A percentile compares a stretch with the other conserved stretches of the same genome.
Evolutionary conservation across 2,329 filamentous ascomycete species (phyloP).

Genomic region (Cercospora sp.): DNA sequence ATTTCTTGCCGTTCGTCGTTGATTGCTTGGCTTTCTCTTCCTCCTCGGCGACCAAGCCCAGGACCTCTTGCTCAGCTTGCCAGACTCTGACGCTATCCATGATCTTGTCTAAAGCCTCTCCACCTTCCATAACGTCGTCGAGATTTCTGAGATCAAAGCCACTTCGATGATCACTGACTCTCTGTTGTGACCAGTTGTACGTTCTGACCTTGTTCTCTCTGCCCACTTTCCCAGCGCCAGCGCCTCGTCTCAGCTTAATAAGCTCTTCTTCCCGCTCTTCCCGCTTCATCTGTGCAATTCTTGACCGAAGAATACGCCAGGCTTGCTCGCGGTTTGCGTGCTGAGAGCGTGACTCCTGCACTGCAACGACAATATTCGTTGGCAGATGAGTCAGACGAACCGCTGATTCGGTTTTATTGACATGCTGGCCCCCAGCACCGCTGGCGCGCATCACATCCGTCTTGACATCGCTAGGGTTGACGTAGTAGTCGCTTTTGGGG

Average conservation of each 20-base stretch:
- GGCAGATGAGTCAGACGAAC: conserved; percentile 89
- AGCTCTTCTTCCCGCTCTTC: conserved; percentile 84
- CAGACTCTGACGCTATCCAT: conserved; percentile 77
- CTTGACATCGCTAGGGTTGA: conserved; percentile 78
- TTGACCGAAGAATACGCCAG: conserved; percentile 80
- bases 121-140: conserved; percentile 75
- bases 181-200: conserved; percentile 77
- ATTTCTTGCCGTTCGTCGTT: conserved; percentile 5
- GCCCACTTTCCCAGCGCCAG: conserved; percentile 76
- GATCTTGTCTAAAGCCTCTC: conserved; percentile 68
- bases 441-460: conserved; percentile 88
- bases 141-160: conserved; percentile 78
- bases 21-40: conserved; percentile 29
- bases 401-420: conserved; percentile 97
- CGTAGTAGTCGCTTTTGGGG: conserved; percentile 86
- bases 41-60: conserved; percentile 53
- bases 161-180: conserved; percentile 86
- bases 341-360: conserved; percentile 92
- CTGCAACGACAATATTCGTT: conserved; percentile 80
- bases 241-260: conserved; percentile 70
- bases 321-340: conserved; percentile 83
- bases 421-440: conserved; percentile 93
- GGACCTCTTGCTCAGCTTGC: conserved; percentile 73
- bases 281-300: conserved; percentile 74
- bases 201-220: conserved; percentile 92